Evolutionary conservation across 2,329 filamentous ascomycete genomes (phyloP).

Genomic region (Apiospora rasikravindrae): DNA sequence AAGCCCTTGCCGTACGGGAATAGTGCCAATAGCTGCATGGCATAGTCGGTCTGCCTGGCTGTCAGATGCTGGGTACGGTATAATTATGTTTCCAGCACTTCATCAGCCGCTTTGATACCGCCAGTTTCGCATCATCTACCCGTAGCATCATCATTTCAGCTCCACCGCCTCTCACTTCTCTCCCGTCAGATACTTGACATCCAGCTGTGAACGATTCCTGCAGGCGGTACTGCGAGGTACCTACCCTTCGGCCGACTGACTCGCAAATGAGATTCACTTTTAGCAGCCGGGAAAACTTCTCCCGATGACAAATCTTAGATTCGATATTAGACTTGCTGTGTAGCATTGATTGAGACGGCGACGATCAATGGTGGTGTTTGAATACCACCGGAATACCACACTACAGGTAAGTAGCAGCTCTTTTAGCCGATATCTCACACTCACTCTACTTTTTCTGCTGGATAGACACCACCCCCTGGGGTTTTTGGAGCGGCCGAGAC

Average conservation of each 20-base stretch:
- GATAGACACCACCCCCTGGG: not conserved
- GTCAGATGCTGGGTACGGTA: not conserved
- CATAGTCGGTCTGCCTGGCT: not conserved
- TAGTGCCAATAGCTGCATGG: not conserved
- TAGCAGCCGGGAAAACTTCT: constrained; percentile 1
- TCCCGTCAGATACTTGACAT: not conserved
- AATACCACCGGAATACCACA: constrained; percentile 5
- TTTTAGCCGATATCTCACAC: not conserved
- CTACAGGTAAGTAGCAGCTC: not conserved
- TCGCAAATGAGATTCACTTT: not conserved
- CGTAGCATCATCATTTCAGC: not conserved
- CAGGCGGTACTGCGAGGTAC: not conserved
- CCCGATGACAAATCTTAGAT: not conserved
- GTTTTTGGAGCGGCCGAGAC: constrained; percentile 8
- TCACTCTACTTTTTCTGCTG: not conserved
- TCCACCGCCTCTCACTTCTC: not conserved
- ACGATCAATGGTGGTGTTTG: not conserved
- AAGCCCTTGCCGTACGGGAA: not conserved
- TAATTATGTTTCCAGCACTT: not conserved
- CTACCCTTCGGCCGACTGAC: not conserved
- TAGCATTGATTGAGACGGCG: not conserved
- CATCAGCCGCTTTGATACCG: constrained; percentile 6
- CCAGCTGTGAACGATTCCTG: not conserved
- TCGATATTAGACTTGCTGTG: not conserved
- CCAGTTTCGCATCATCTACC: not conserved